Percentiles rank a stretch among this genome's conserved stretches.
phyloP scores from a whole-genome alignment of 129 eudicot genomes.

The Escallonia rubra region DNA sequence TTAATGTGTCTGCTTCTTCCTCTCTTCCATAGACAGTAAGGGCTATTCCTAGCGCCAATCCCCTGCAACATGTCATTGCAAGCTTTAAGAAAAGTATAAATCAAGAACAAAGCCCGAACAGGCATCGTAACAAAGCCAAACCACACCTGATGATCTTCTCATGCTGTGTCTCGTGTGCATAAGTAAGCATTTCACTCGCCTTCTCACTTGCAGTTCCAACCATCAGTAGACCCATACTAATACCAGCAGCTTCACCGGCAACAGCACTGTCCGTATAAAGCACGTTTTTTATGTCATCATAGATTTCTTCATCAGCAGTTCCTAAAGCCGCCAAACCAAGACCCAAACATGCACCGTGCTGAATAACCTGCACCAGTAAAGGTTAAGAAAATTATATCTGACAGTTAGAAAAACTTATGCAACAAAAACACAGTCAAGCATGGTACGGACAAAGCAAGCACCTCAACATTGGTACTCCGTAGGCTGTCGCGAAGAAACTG shows the following conservation, averaged over 20 bases:
- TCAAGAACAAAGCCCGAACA: background rate
- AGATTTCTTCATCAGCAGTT: conserved; percentile 93
- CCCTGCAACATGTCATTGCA: conserved; percentile 34
- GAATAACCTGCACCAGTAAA: conserved; percentile 67
- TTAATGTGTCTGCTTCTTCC: conserved; percentile 88
- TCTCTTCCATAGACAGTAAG: conserved; percentile 98
- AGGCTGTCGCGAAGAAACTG: conserved; percentile 87
- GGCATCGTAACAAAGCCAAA: background rate
- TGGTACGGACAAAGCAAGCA: conserved; percentile 17
- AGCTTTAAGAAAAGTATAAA: background rate
- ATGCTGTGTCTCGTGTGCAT: conserved; percentile 96
- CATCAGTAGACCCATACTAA: conserved; percentile 89
- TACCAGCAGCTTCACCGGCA: conserved; percentile 99
- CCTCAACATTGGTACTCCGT: conserved; percentile 89
- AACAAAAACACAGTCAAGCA: background rate
- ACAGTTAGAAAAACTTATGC: background rate
- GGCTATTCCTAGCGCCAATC: conserved; percentile 87
- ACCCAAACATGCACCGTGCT: conserved; percentile 98
- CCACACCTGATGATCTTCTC: conserved; percentile 86
- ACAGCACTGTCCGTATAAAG: conserved; percentile 95
- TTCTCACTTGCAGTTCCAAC: conserved; percentile 98
- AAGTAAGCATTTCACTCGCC: conserved; percentile 90
- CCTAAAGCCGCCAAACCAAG: conserved; percentile 94
- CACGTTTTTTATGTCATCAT: conserved; percentile 77
- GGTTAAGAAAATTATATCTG: background rate